Base-by-base conservation (phyloP, 169 alveolate genomes). In the Cryptosporidium ryanae region DNA sequence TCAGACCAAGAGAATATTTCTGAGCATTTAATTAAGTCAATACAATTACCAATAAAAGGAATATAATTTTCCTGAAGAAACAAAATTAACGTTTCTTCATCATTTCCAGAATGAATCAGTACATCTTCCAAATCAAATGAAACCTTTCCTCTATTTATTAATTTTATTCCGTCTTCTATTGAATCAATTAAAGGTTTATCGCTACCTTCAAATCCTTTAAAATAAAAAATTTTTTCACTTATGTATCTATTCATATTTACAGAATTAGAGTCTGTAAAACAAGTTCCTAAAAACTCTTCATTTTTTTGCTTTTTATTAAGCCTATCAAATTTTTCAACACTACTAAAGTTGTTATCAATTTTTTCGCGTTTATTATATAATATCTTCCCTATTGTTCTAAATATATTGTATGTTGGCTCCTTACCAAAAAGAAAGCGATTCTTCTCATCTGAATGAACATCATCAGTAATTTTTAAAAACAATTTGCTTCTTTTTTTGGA, bases 51-150 rank as follows among this genome's bases (percentile, higher is more conserved):
- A 76, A 76, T 61, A 46, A 76, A 76, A 21, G 68, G 87, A 13
- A 76, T 76, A 13, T 59, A 76, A 25, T 76, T 76, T 23, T 76
- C 87, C 25, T 76, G 87, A 59, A 76, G 87, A 21, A 76, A 48
- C 46, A 76, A 59, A 23, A 27, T 46, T 18, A 76, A 27, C 38
- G 87, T 44, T 15, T 32, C 50, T 25, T 76, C 87, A 18, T 76
- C 87, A 23, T 34, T 31, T 7, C 71, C 87, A 27, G 87, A 59
- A 18, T 55, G 54, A 18, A 23, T 31, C 54, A 76, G 25, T 7
- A 76, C 21, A 25, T 38, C 59, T 43, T 76, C 87, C 8, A 61
- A 2, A 25, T 76, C 87, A 55, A 76, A 76, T 32, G 87, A 29
- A 23, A 76, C 7, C 21, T 61, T n/a, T 76, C 87, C 71, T 23